Conservation (phyloP, 2,329 filamentous ascomycete species). For the Aspergillus intermedius region DNA sequence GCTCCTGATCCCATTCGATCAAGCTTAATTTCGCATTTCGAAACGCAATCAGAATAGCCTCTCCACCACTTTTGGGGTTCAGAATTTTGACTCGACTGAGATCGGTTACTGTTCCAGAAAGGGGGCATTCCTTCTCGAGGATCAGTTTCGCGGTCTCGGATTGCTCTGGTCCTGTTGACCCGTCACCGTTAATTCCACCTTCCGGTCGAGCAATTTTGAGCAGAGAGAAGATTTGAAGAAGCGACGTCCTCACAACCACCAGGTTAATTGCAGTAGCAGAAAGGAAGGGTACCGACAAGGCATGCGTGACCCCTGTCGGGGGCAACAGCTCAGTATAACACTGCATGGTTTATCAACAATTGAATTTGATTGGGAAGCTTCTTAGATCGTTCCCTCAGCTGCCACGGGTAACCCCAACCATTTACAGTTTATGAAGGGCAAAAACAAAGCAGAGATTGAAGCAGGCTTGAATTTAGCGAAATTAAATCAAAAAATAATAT, state of each 20-base stretch:
- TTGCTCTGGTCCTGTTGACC: conserved; percentile 57
- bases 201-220: conserved; percentile 53
- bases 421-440: conserved; percentile 1
- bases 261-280: conserved; percentile 73
- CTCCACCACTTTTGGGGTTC: conserved; percentile 70
- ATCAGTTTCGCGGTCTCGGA: conserved; percentile 69
- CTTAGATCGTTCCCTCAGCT: conserved; percentile 6
- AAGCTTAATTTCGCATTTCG: conserved; percentile 89
- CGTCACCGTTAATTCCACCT: conserved; percentile 26
- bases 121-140: conserved; percentile 73
- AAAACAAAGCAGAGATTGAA: neutral
- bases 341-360: conserved; percentile 59
- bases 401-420: conserved; percentile 5
- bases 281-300: conserved; percentile 70
- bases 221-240: conserved; percentile 83
- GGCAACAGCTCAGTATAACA: conserved; percentile 94
- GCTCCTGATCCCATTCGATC: conserved; percentile 85
- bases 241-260: conserved; percentile 82
- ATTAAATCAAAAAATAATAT: neutral
- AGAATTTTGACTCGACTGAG: conserved; percentile 69
- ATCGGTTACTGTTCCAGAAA: conserved; percentile 79
- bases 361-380: neutral
- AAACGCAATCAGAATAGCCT: conserved; percentile 75
- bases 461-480: neutral
- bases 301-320: conserved; percentile 89